These are phyloP conservation scores for Ephemerocybe angulata DNA, from an alignment of 768 basidiomycete genomes.

Conservation along the genomic window DNA sequence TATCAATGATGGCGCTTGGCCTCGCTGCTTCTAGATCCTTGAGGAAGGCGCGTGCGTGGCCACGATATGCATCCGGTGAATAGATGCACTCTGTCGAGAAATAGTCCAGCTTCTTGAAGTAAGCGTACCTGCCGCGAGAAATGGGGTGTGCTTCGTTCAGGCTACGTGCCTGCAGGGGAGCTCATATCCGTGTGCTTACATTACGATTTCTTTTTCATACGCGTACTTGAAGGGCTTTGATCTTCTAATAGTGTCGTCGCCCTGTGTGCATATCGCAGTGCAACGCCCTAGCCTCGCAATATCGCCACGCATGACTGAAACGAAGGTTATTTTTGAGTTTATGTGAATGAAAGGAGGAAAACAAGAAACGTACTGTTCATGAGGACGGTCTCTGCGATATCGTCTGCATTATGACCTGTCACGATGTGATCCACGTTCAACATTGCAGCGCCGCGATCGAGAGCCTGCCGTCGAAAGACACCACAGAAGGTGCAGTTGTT, in stretches of 20 bases:
- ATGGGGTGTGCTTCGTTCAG: conserved; percentile 5
- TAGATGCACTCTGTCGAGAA: conserved; percentile 99
- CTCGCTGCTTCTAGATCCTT: conserved; percentile 94
- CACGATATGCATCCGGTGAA: conserved; percentile 96
- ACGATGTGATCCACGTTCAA: conserved; percentile 95
- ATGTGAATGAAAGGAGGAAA: background rate
- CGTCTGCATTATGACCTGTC: conserved; percentile 98
- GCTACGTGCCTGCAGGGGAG: background rate
- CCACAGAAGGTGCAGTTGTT: conserved; percentile 99
- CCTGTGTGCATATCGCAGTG: conserved; percentile 91
- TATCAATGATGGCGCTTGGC: conserved; percentile 95
- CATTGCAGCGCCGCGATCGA: conserved; percentile 89
- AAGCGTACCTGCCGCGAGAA: conserved; percentile 75
- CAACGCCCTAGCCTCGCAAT: conserved; percentile 92
- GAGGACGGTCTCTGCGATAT: conserved; percentile 96
- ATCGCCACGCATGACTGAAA: conserved; percentile 92
- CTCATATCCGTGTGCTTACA: conserved; percentile 44
- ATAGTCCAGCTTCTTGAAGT: conserved; percentile 98
- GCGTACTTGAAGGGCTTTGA: conserved; percentile 99
- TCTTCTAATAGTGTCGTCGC: conserved; percentile 93
- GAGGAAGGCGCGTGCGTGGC: conserved; percentile 89
- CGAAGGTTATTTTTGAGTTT: conserved; percentile 9
- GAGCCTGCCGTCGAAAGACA: conserved; percentile 92
- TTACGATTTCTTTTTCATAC: conserved; percentile 99
- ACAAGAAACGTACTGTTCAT: conserved; percentile 85